Conservation (phyloP, 176 grass and related monocot species). For the Aegilops speltoides region DNA sequence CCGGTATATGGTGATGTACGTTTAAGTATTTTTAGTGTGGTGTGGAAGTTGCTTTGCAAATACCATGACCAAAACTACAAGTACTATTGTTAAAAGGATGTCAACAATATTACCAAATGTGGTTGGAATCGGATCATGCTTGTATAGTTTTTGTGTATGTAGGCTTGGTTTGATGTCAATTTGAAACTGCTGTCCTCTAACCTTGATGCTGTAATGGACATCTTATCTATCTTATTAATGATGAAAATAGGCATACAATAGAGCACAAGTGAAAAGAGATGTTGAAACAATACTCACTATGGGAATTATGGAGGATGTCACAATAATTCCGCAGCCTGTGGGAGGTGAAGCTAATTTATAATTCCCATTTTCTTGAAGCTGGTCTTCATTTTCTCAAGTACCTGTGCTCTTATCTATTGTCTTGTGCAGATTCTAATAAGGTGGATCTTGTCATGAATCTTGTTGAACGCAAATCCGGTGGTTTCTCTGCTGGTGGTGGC, state of each 20-base stretch:
- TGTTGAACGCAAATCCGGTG: constrained; percentile 92
- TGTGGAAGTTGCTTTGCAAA: constrained; percentile 16
- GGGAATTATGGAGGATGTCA: constrained; percentile 99
- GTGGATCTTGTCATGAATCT: constrained; percentile 99
- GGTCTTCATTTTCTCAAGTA: not conserved
- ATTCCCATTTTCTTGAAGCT: constrained; percentile 16
- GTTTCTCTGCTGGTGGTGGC: constrained; percentile 98
- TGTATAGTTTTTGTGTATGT: not conserved
- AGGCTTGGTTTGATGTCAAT: not conserved
- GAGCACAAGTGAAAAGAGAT: constrained; percentile 90
- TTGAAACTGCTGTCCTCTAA: not conserved
- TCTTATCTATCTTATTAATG: constrained; percentile 31
- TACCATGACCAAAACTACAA: not conserved
- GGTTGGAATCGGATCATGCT: not conserved
- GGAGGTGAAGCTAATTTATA: constrained; percentile 60
- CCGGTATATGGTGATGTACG: not conserved
- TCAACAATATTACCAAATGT: not conserved
- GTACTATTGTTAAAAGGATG: not conserved
- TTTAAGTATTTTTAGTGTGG: constrained; percentile 2
- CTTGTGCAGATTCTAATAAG: constrained; percentile 81
- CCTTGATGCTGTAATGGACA: not conserved
- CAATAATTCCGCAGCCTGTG: constrained; percentile 86
- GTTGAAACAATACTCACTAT: constrained; percentile 98
- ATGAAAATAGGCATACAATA: constrained; percentile 79
- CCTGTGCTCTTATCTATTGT: constrained; percentile 25